phyloP scores from a whole-genome alignment of 257 asterid genomes.

The Leptodermis oblonga region DNA sequence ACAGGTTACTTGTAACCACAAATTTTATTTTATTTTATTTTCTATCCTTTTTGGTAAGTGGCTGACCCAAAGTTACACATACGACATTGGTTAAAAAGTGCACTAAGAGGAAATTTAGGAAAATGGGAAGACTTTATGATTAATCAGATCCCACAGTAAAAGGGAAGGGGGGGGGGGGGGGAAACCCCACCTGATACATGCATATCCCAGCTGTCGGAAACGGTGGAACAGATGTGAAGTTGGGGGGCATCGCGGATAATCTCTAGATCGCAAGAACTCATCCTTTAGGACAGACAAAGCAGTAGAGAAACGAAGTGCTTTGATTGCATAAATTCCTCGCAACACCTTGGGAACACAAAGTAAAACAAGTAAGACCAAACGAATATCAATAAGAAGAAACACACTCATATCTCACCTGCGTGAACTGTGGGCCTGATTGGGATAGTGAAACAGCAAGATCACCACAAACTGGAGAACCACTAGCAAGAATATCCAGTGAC shows the following conservation, averaged over 20 bases:
- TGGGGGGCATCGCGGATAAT: constrained; percentile 97
- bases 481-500: constrained; percentile 94
- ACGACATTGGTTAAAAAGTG: background rate
- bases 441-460: constrained; percentile 98
- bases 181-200: constrained; percentile 96
- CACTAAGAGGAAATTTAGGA: background rate
- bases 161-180: too few relatives aligned
- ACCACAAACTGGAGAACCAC: constrained; percentile 98
- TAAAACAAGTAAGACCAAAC: constrained; percentile 18
- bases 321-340: constrained; percentile 89
- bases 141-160: background rate
- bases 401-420: constrained; percentile 51
- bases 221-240: constrained; percentile 97
- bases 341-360: constrained; percentile 53
- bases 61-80: background rate
- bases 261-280: constrained; percentile 94
- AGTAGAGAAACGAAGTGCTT: constrained; percentile 96
- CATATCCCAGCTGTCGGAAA: constrained; percentile 97
- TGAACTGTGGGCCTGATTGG: constrained; percentile 96
- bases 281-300: constrained; percentile 94
- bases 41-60: background rate
- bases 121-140: background rate
- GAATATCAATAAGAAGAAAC: constrained; percentile 6
- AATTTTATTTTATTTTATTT: background rate
- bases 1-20: background rate